Conservation (phyloP, 257 asterid species). For the Hygrophila difformis region DNA sequence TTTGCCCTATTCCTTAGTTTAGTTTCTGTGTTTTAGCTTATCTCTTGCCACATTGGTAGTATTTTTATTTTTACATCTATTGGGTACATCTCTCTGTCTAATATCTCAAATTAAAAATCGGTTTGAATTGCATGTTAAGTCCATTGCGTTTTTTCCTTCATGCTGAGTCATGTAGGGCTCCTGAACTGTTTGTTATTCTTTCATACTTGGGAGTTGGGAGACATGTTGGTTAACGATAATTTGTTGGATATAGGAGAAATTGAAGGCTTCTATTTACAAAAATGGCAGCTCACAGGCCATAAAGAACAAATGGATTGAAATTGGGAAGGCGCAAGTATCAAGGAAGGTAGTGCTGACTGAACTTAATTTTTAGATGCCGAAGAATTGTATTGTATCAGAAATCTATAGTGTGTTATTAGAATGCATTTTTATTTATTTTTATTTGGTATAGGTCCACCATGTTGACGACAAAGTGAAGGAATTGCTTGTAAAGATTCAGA, state of each 20-base stretch:
- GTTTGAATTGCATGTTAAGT: not conserved
- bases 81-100: not conserved
- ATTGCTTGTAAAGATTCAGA: slow-evolving; percentile 49
- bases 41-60: not conserved
- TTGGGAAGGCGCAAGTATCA: slow-evolving; percentile 61
- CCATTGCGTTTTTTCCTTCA: not conserved
- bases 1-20: not conserved
- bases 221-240: not conserved
- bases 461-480: slow-evolving; percentile 71
- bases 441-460: slow-evolving; percentile 44
- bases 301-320: slow-evolving; percentile 88
- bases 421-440: slow-evolving; percentile 3
- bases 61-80: not conserved
- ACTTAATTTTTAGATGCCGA: slow-evolving; percentile 9
- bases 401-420: too few species aligned
- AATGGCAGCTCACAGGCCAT: slow-evolving; percentile 83
- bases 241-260: slow-evolving; percentile 43
- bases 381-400: not conserved
- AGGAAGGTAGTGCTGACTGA: slow-evolving; percentile 46
- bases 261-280: slow-evolving; percentile 54
- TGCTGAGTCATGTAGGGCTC: not conserved
- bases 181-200: not conserved
- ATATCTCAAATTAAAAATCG: not conserved
- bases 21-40: not conserved
- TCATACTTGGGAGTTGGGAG: not conserved